Base-by-base conservation (phyloP, 192 early-diverging fungal genomes). In the Mortierella claussenii region DNA sequence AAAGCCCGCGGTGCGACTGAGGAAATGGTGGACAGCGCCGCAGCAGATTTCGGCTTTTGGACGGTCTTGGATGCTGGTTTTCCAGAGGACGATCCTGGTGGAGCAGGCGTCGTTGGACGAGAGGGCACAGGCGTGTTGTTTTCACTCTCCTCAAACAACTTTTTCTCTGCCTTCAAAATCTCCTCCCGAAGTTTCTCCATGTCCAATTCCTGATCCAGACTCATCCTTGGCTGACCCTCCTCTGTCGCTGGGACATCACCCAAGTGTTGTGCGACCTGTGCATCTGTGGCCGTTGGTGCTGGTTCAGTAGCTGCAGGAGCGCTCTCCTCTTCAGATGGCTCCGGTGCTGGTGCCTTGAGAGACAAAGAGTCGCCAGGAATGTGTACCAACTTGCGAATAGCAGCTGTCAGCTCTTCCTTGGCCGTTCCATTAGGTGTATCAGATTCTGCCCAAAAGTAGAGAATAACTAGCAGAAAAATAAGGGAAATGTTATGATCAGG, bases 311-410 rank as follows among this genome's bases (percentile, higher is more conserved):
- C 30, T 31, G 1, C 30, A 23, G 17, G 11, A 34, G 13, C 34
- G 4, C 11, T 21, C 6, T 17, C 4, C 0, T 40, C 46, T 11
- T 1, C 3, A 18, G 58, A 1, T 1, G 57, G 23, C 3, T 30
- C 53, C 31, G 71, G 51, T 18, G 52, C 24, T 1, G 73, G 64
- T 17, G 73, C 73, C 34, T 76, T 60, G 2, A 76, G 63, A 5
- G 73, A 76, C 15, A 67, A 44, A 9, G 56, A 8, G 21, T 79
- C 78, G n/a, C 63, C 68, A 49, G 78, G 78, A 20, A 79, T 60
- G 34, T 71, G 78, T 3, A 79, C 78, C 28, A 79, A 28, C 30
- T 79, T 79, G 21, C 78, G 54, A 37, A 79, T 71, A 1, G 78
- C 78, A 0, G 62, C 67, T 18, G 60, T 61, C 44, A 79, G 33